These are phyloP conservation scores for Cutaneotrichosporon curvatum DNA, from an alignment of 1,284 basidiomycete genomes.

Conservation along the genomic window DNA sequence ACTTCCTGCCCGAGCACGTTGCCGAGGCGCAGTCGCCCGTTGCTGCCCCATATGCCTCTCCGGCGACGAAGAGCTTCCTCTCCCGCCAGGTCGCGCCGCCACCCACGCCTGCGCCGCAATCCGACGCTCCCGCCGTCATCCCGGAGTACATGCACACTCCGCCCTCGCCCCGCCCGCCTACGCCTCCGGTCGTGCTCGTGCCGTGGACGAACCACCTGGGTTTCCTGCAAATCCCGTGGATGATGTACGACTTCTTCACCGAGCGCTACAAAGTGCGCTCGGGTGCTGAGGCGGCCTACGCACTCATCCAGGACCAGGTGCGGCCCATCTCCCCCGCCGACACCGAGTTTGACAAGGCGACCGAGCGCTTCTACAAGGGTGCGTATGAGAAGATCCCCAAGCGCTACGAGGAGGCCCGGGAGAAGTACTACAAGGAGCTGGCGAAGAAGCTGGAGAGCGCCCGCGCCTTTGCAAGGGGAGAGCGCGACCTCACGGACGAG, in stretches of 20 bases:
- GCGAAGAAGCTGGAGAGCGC: constrained; percentile 64
- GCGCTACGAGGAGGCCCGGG: constrained; percentile 62
- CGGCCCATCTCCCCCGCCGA: constrained; percentile 54
- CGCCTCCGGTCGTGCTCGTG: constrained; percentile 78
- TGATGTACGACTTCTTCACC: constrained; percentile 90
- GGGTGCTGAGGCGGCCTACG: constrained; percentile 76
- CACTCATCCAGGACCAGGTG: constrained; percentile 59
- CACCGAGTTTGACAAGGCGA: constrained; percentile 64
- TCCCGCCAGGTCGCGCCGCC: constrained; percentile 18
- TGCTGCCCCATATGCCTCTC: background rate
- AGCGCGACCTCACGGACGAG: constrained; percentile 76
- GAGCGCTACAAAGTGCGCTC: constrained; percentile 67
- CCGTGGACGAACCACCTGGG: constrained; percentile 83
- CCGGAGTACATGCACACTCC: constrained; percentile 47
- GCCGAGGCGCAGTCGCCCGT: background rate
- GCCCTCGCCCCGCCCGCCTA: constrained; percentile 60
- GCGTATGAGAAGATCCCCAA: constrained; percentile 56
- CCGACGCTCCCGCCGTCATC: constrained; percentile 18
- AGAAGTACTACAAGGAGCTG: constrained; percentile 70
- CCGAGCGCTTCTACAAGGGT: constrained; percentile 64
- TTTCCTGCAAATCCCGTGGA: constrained; percentile 75
- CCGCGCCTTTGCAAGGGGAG: constrained; percentile 66
- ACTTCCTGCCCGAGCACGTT: constrained; percentile 13
- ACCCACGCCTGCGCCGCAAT: constrained; percentile 3
- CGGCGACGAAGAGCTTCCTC: constrained; percentile 28